Base-by-base conservation (phyloP, 2,329 filamentous ascomycete species). In the Diaporthe ilicicola region DNA sequence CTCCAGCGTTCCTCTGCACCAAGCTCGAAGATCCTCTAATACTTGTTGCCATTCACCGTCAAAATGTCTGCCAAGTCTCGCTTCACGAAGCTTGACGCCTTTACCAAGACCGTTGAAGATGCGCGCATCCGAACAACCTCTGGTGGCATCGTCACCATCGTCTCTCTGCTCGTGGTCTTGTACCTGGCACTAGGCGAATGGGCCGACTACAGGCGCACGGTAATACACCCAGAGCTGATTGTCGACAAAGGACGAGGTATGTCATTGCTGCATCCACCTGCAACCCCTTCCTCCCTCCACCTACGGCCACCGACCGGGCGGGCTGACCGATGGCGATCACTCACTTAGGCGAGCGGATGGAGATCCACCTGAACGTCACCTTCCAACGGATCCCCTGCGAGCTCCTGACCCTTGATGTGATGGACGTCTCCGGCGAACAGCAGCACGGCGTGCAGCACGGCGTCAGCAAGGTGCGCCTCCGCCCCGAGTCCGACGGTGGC, bases 71-170 rank as follows among this genome's bases (percentile, higher is more conserved):
- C 92, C 79, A 97, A 97, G 86, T 97, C 94, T 76, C 92, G 96
- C 82, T 98, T 99, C 81, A 97, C 93, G 72, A 92, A 92, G 89
- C 93, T 99, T 74, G 96, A 99, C 83, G 96, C 96, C 87, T 99
- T 99, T 82, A 97, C 95, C 65, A 99, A 99, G 85, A 99, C 96
- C 15, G 96, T 99, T 76, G 96, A 99, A 82, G 96, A 99, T 90
- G 96, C 97, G 75, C 91, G 96, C 77, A 91, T 99, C 80, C 93
- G 97, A 78, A 99, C 96, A 39, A 98, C 95, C 8, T 97, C 94
- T 3, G 96, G 96, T 75, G 96, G 96, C 75, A 90, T 99, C 76
- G 94, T 99, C 78, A 99, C 96, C 69, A 94, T 99, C 77, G 88
- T 92, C 75, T 98, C 95, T 72, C 86, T 99, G 77, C 81, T 99